Evolutionary conservation across 441 rosid genomes (phyloP).

Genomic region (Erysimum cheiri): DNA sequence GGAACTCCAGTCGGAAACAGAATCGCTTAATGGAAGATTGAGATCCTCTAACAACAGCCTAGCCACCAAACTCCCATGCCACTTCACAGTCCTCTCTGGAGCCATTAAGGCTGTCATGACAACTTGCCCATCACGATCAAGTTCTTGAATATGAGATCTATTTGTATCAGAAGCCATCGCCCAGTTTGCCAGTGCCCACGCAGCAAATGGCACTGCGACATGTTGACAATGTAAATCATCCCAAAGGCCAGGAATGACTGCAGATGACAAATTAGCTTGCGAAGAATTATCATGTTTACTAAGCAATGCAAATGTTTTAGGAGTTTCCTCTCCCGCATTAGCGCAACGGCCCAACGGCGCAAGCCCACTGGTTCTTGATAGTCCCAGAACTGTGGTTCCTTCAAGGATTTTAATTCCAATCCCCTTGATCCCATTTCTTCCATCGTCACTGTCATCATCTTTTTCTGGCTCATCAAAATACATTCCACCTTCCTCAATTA

Average conservation of each 20-base stretch:
- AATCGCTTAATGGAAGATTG: conserved; percentile 77
- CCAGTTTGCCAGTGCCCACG: conserved; percentile 99
- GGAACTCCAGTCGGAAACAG: conserved; percentile 93
- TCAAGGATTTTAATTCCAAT: conserved; percentile 93
- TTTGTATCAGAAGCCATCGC: conserved; percentile 89
- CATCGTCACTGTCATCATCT: conserved; percentile 71
- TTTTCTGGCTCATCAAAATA: conserved; percentile 66
- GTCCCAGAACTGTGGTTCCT: conserved; percentile 85
- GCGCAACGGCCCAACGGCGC: too few species aligned
- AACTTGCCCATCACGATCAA: conserved; percentile 88
- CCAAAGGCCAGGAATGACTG: conserved; percentile 99
- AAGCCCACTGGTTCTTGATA: conserved; percentile 68
- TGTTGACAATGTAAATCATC: conserved; percentile 97
- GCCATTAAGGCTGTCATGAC: conserved; percentile 89
- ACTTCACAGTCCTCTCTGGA: conserved; percentile 98
- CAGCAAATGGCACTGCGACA: conserved; percentile 98
- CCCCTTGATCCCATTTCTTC: conserved; percentile 79
- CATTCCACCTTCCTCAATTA: conserved; percentile 90
- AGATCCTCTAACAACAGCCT: conserved; percentile 81
- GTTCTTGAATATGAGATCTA: conserved; percentile 85
- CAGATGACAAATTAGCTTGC: conserved; percentile 66
- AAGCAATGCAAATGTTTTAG: conserved; percentile 58
- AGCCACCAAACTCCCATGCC: conserved; percentile 98
- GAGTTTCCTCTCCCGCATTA: conserved; percentile 43
- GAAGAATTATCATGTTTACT: conserved; percentile 62